Base-by-base conservation (phyloP, 768 basidiomycete genomes). In the Trametes elegans region DNA sequence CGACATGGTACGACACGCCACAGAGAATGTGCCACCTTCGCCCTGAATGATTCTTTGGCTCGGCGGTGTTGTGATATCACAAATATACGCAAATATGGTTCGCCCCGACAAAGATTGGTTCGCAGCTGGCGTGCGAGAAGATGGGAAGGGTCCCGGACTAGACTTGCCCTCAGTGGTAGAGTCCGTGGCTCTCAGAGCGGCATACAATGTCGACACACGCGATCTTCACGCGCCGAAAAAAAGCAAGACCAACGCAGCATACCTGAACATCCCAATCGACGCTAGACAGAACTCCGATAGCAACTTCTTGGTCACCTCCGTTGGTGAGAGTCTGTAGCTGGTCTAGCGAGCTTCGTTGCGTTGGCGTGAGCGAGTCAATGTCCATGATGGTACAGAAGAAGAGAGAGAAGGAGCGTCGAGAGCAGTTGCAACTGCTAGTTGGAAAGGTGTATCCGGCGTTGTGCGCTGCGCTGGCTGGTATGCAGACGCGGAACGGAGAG, bases 261-360 rank as follows among this genome's bases (percentile, higher is more conserved):
- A 85, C 87, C 76, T 85, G 76, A 28, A 90, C 79, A 71, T 88
- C 82, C 87, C 87, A 90, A 44, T 77, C 78, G 8, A 86, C 84
- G 53, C 78, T 83, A 34, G 76, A 69, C 14, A 90, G 73, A 1
- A 90, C 77, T 29, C 71, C 69, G n/a, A 82, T 73, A 5, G 87
- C 79, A 1, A 82, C 79, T 1, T 85, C 84, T 27, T 78, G 76
- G 64, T 87, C 86, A 11, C 75, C 78, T 13, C 78, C 80, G 43
- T 82, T 78, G 0, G 82, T 85, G 50, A 88, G 70, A 58, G 80
- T 79, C 36, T 79, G 77, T 1, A 87, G 73, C 64, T 84, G 81
- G 21, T 61, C 62, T 34, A 74, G 39, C 18, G 68, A 66, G 40
- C 60, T 60, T 28, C 49, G 57, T 41, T 69, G 68, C n/a, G 58